Percentiles rank a stretch among this genome's conserved stretches.
Conservation (phyloP, 805 yeast species). For the Myxozyma udenii region DNA sequence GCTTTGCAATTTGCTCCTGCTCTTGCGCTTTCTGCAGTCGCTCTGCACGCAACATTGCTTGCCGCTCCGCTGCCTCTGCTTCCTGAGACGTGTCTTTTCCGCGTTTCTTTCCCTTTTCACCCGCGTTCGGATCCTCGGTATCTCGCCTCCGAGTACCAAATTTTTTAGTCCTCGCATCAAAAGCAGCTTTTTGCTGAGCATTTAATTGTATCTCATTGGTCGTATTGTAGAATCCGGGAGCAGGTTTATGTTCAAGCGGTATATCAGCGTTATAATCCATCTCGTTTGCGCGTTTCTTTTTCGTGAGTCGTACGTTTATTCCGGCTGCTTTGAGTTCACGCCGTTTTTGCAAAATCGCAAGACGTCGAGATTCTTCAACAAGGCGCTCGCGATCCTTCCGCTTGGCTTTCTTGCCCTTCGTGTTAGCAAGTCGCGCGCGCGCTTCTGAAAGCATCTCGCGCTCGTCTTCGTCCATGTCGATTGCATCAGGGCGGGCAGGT, state of each 20-base stretch:
- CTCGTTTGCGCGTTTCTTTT: conserved; percentile 54
- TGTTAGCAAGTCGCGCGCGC: conserved; percentile 81
- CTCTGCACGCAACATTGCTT: conserved; percentile 33
- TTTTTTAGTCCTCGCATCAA: conserved; percentile 38
- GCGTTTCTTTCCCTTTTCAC: conserved; percentile 17
- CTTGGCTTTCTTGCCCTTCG: conserved; percentile 92
- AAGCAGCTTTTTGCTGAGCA: conserved; percentile 40
- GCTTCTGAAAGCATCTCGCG: conserved; percentile 94
- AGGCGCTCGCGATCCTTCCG: conserved; percentile 81
- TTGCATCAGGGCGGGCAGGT: conserved; percentile 78
- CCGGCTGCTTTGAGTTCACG: conserved; percentile 82
- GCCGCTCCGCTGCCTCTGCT: conserved; percentile 32
- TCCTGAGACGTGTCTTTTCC: conserved; percentile 11
- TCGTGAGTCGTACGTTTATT: conserved; percentile 21
- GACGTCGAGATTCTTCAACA: conserved; percentile 70
- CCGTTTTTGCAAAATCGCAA: conserved; percentile 73
- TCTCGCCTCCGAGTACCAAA: conserved; percentile 26
- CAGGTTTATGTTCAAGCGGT: conserved; percentile 71
- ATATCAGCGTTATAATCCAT: conserved; percentile 83
- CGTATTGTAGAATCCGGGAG: conserved; percentile 65
- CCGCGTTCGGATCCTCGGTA: conserved; percentile 30
- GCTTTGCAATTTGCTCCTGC: conserved; percentile 39
- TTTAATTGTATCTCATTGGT: conserved; percentile 54
- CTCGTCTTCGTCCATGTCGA: conserved; percentile 81
- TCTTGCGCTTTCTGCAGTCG: conserved; percentile 35